These are phyloP conservation scores for Sugiyamaella smithiae DNA, from an alignment of 805 yeast genomes.

Conservation along the genomic window DNA sequence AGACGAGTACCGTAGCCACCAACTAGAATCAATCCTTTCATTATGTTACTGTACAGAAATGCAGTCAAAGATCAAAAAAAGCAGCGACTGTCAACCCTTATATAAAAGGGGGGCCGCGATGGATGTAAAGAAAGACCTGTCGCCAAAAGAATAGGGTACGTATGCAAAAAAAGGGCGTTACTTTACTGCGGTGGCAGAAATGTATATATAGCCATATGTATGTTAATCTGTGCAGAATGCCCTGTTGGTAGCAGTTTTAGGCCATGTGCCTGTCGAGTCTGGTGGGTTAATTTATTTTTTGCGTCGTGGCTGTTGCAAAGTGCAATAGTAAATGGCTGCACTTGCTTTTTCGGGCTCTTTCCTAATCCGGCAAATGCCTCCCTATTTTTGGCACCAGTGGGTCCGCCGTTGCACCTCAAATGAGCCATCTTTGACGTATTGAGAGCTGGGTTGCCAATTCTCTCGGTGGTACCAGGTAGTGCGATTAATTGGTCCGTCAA, in stretches of 20 bases:
- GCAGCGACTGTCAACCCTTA: too few relatives aligned
- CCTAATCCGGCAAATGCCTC: background rate
- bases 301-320: too few relatives aligned
- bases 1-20: conserved; percentile 99
- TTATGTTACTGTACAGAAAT: conserved; percentile 28
- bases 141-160: conserved; percentile 6
- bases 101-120: background rate
- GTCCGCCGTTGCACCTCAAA: background rate
- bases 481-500: too few relatives aligned
- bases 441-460: too few relatives aligned
- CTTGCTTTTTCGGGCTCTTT: background rate
- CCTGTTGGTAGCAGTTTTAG: too few relatives aligned
- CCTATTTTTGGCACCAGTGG: conserved; percentile 4
- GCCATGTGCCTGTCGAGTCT: too few relatives aligned
- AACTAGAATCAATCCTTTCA: conserved; percentile 97
- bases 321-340: too few relatives aligned
- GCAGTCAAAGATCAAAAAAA: conserved; percentile 7
- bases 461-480: too few relatives aligned
- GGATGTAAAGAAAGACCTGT: too few relatives aligned
- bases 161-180: conserved; percentile 1
- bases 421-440: too few relatives aligned
- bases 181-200: background rate
- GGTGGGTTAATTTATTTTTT: too few relatives aligned
- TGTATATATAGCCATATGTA: background rate
- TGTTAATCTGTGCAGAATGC: too few relatives aligned